A percentile compares a stretch with the other conserved stretches of the same genome.
phyloP scores from a whole-genome alignment of 176 grass and related monocot genomes.

The Miscanthus lutarioriparius region DNA sequence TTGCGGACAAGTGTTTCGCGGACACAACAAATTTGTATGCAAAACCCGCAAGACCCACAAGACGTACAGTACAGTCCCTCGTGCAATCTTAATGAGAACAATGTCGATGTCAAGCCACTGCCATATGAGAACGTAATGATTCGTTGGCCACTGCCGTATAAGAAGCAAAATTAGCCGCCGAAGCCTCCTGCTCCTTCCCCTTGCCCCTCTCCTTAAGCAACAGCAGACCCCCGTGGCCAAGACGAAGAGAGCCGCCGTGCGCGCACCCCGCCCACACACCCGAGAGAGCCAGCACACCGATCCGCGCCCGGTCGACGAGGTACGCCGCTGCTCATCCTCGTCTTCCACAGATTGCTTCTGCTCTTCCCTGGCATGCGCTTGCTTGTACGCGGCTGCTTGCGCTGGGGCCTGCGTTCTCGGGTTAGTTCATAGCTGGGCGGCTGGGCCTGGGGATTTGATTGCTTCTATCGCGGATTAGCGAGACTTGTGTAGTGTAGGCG shows the following conservation, averaged over 20 bases:
- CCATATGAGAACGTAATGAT: no score
- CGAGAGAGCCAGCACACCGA: not conserved
- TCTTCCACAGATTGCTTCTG: not conserved
- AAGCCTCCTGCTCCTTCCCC: conserved; percentile 15
- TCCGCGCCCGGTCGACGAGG: conserved; percentile 25
- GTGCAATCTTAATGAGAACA: no score
- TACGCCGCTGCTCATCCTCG: not conserved
- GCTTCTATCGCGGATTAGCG: not conserved
- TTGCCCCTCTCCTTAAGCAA: conserved; percentile 7
- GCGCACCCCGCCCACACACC: not conserved
- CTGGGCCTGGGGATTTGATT: not conserved
- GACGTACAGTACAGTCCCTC: no score
- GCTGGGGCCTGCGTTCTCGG: not conserved
- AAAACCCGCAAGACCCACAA: no score
- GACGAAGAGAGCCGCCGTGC: not conserved
- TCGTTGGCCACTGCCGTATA: no score
- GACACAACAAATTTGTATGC: no score
- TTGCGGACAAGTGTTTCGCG: no score
- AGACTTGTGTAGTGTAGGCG: no score
- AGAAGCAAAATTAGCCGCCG: no score
- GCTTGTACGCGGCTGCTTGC: no score
- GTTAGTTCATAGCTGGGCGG: not conserved
- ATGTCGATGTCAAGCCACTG: no score
- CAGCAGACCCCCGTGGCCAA: not conserved
- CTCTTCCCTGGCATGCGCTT: not conserved